phyloP scores from a whole-genome alignment of 2,329 filamentous ascomycete species.

The Pseudofabraea citricarpa region DNA sequence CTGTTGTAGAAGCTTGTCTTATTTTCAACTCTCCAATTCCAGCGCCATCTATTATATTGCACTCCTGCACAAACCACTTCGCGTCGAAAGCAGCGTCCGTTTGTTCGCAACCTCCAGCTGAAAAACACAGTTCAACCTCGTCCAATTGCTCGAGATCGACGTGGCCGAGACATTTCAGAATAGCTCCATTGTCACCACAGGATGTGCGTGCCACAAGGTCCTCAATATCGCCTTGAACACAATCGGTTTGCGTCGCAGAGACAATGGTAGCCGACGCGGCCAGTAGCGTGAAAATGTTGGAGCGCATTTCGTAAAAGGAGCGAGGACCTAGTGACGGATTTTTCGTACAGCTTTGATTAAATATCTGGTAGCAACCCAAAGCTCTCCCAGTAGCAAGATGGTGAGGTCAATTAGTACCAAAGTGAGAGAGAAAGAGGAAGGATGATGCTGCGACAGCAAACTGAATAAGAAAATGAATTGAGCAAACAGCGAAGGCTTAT shows the following conservation, averaged over 20 bases:
- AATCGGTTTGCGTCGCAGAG: conserved; percentile 11
- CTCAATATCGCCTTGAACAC: conserved; percentile 14
- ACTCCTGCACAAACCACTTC: conserved; percentile 15
- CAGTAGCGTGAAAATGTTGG: conserved; percentile 12
- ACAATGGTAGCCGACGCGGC: conserved; percentile 12
- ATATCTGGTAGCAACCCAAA: background rate
- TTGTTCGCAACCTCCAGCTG: conserved; percentile 15
- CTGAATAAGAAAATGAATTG: background rate
- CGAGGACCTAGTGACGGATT: conserved; percentile 1
- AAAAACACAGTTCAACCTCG: conserved; percentile 19
- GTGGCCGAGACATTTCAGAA: conserved; percentile 16
- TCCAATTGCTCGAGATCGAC: conserved; percentile 11
- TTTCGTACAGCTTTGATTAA: background rate
- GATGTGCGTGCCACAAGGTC: conserved; percentile 14
- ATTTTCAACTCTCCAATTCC: conserved; percentile 14
- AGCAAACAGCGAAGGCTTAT: background rate
- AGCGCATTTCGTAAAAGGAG: conserved; percentile 17
- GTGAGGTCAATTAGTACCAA: background rate
- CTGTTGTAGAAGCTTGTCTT: conserved; percentile 4
- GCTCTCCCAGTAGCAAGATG: background rate
- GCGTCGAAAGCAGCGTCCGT: conserved; percentile 14
- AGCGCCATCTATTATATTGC: conserved; percentile 6
- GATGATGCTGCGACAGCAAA: background rate
- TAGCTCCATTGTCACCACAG: conserved; percentile 14
- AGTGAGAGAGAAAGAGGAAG: background rate